Evolutionary conservation across 768 basidiomycete species (phyloP), one percentile per base, ranked within the genome.

Genomic region (Russula sp.): DNA sequence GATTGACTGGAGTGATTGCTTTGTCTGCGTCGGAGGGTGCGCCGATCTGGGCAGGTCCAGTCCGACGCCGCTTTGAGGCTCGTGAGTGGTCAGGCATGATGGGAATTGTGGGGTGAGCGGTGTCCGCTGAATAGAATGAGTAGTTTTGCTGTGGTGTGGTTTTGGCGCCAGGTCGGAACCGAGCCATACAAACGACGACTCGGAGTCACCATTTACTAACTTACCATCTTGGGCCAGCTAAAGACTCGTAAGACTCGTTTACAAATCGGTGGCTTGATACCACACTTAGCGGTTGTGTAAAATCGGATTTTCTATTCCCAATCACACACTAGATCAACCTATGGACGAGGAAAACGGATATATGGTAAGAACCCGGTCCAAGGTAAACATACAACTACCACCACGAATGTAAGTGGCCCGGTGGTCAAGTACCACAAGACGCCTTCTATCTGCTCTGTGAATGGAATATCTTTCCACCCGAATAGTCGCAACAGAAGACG

Each of bases 1-100:
- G 75, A 46, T 56, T 75, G 69, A 62, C 70, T 65, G 71, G 79
- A 62, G 75, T 63, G 5, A 78, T 70, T 0, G 78, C 75, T 8
- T 72, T 58, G 63, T 84, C 83, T 22, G 79, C 79, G 40, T 79
- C 78, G 0, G 77, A 77, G 8, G 81, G 75, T 2, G 81, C 79
- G 24, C 81, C 81, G 64, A 83, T 78, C 20, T 64, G 64, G 14
- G 66, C 57, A 62, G 16, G 60, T 40, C 49, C 62, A 16, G 64
- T 59, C 5, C 72, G 70, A 30, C 73, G 73, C 13, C 76, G 70
- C 69, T 79, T 79, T 16, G 67, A 54, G 6, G 68, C 59, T 46
- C 51, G 62, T 38, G 53, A 46, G 34, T 32, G 59, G 49, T 57
- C 59, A 38, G 67, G 63, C 61, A 67, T 62, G 44, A 30, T 40